Base-by-base conservation (phyloP, 805 yeast genomes). In the Kluyveromyces aestuarii region DNA sequence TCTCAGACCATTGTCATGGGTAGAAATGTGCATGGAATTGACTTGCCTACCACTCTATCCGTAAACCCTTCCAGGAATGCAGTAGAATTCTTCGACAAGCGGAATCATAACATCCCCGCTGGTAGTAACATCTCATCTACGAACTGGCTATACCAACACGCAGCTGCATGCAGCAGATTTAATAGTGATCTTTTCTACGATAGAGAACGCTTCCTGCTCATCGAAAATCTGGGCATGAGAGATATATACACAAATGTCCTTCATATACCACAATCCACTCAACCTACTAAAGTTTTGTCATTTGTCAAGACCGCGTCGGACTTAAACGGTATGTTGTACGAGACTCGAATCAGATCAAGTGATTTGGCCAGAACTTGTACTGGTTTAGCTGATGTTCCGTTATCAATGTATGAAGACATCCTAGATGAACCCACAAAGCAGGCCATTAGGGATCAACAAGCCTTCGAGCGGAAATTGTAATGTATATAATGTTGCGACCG, bases 211-310 rank as follows among this genome's bases (percentile, higher is more conserved):
- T 69, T 76, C 37, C 63, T 75, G 18, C 71, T 68, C 44, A 66
- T 70, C 39, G 68, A 66, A 18, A 58, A 59, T 18, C 74, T 80
- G 45, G 90, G 90, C 1, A 63, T 78, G 18, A 80, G 81, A 60
- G 98, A 91, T 62, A 78, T 84, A 1, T 91, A 89, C 64, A 85
- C 96, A 0, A 95, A 95, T n/a, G 73, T 84, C 33, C 72, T 75
- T 37, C 87, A 88, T 62, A 79, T 79, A 35, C 96, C 98, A 2
- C 62, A 58, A 18, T 70, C 72, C 5, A 83, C 95, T 8, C 99
- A 93, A 67, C 87, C 98, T 1, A 70, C 76, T 6, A 58, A 59
- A 41, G 68, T 72, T 6, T 55, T 60, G 30, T 55, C 66, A 51
- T 35, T 55, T 42, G 55, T 54, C 45, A 48, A 59, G 48, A 44